Base-by-base conservation (phyloP, 306 rosid species). In the Castanea crenata region DNA sequence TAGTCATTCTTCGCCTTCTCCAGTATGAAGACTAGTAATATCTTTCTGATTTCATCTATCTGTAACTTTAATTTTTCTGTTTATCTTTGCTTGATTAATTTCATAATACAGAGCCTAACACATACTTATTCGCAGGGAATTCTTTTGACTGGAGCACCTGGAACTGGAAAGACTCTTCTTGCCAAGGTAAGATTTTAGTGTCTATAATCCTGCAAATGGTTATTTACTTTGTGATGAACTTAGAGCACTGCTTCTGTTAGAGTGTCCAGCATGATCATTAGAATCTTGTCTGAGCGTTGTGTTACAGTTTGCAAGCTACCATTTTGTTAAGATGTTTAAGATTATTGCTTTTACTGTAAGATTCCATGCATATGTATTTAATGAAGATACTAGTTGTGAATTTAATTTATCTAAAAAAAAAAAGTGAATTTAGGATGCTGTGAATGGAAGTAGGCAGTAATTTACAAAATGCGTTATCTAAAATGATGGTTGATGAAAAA, bases 81-180 rank as follows among this genome's bases (percentile, higher is more conserved):
- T 57, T 55, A n/a, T 10, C 14, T 49, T 20, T 75, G 51, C 77
- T 58, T 73, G 32, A 35, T 55, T 32, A 34, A 52, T 55, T 80
- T 73, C n/a, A 57, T 51, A 76, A 76, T 75, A 76, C 79, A 71
- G 65, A 74, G 83, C 76, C 86, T 85, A 55, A 87, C 13, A 29
- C 55, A 16, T 74, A 62, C 74, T 80, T 69, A 72, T 79, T 77
- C 82, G 75, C 90, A 96, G 99, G 99, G 99, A 57, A 96, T 96
- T 87, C 99, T 96, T 81, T 85, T 96, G 89, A 96, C 99, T 73
- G 98, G 99, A 79, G 94, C 98, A 34, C 98, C 98, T 12, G 99
- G 99, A 85, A 96, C 98, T 9, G 98, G 99, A 81, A 96, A 96
- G 85, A 96, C 99, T 76, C 82, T 95, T 65, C 94, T 95, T 77